phyloP scores from a whole-genome alignment of 1,284 basidiomycete species.

The Rhodotorula mucilaginosa region DNA sequence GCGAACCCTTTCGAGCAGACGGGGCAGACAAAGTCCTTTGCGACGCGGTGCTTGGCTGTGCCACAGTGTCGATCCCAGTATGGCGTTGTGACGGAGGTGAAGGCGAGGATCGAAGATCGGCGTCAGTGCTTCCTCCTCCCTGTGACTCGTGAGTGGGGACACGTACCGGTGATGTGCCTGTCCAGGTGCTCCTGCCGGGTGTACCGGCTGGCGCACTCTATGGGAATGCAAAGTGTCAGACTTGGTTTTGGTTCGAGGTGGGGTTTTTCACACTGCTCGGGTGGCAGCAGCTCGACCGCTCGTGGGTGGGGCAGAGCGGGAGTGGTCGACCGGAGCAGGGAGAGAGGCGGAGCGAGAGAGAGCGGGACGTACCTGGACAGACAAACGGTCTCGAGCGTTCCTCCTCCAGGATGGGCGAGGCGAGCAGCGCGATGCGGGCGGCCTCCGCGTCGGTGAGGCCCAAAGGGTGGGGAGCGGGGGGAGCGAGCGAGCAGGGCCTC shows the following conservation, averaged over 20 bases:
- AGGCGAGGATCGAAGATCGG: neutral
- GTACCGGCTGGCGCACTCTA: constrained; percentile 28
- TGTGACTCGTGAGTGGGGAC: neutral
- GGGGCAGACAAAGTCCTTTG: constrained; percentile 39
- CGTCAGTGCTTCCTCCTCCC: too few species aligned
- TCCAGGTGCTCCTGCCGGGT: constrained; percentile 34
- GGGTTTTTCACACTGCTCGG: neutral
- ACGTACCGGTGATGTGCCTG: constrained; percentile 29
- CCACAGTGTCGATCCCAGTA: neutral
- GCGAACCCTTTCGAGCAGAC: constrained; percentile 39
- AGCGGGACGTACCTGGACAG: neutral
- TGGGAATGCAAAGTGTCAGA: neutral
- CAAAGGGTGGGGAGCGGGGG: neutral
- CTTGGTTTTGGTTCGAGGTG: neutral
- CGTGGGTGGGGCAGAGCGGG: neutral
- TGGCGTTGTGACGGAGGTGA: neutral
- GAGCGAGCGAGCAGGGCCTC: neutral
- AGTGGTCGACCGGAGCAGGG: neutral
- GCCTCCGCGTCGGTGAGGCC: neutral
- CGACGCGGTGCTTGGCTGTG: constrained; percentile 30
- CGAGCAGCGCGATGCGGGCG: too few species aligned
- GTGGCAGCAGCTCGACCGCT: too few species aligned
- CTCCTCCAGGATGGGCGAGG: constrained; percentile 1
- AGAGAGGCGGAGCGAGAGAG: neutral
- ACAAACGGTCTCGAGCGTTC: constrained; percentile 3